Conservation (phyloP, 2,329 filamentous ascomycete species). For the Penicillium sp. region DNA sequence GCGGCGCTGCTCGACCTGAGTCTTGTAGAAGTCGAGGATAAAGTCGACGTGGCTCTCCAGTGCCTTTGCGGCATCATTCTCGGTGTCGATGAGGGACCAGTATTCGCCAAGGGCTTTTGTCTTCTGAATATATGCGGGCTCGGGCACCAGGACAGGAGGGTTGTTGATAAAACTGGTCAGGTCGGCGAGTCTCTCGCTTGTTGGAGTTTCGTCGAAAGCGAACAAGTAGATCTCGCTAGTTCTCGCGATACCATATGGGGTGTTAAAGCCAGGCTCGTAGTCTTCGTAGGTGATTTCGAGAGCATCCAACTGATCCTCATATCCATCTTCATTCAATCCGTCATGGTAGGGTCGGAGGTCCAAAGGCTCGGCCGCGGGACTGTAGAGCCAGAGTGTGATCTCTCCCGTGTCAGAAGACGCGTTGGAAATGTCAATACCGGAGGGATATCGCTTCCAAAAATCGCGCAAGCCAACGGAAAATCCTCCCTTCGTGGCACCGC, state of each 20-base stretch:
- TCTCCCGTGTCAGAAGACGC: conserved; percentile 55
- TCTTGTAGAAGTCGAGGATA: conserved; percentile 59
- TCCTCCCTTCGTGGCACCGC: conserved; percentile 61
- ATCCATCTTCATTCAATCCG: conserved; percentile 59
- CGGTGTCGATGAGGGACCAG: conserved; percentile 50
- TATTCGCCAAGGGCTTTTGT: conserved; percentile 60
- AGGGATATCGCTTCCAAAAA: conserved; percentile 68
- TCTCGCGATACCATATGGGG: conserved; percentile 61
- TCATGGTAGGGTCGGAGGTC: conserved; percentile 64
- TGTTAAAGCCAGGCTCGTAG: conserved; percentile 60
- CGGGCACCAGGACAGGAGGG: conserved; percentile 57
- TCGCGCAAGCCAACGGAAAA: conserved; percentile 62
- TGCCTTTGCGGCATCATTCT: conserved; percentile 44
- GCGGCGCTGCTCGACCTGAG: conserved; percentile 59
- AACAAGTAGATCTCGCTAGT: conserved; percentile 63
- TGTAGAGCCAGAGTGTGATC: conserved; percentile 66
- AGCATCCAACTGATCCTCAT: conserved; percentile 62
- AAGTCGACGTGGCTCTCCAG: conserved; percentile 62
- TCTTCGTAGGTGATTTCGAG: conserved; percentile 68
- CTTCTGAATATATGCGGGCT: conserved; percentile 55
- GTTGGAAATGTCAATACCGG: conserved; percentile 59
- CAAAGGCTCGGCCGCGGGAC: conserved; percentile 59
- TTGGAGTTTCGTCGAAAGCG: conserved; percentile 58
- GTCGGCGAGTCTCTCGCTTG: conserved; percentile 50
- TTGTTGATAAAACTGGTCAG: conserved; percentile 54